Conservation (phyloP, 257 asterid genomes). For the Eustoma russellianum region DNA sequence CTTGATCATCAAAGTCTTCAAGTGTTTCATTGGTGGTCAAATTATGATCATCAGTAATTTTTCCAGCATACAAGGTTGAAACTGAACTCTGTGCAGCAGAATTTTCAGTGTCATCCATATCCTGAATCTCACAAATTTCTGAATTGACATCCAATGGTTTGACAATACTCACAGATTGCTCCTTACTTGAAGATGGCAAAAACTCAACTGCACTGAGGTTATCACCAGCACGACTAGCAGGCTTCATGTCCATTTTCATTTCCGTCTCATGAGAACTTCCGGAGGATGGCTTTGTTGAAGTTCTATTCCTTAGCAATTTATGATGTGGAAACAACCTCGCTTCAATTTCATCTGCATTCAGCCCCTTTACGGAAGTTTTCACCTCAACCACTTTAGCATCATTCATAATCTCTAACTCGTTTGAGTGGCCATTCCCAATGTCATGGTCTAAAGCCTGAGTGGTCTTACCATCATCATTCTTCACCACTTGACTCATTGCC, state of each 20-base stretch:
- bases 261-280: conserved; percentile 15
- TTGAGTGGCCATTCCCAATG: conserved; percentile 13
- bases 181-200: conserved; percentile 31
- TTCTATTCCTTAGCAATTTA: conserved; percentile 57
- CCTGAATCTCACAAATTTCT: conserved; percentile 37
- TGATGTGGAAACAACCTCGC: conserved; percentile 72
- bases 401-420: conserved; percentile 11
- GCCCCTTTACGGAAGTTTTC: conserved; percentile 38
- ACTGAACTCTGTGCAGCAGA: conserved; percentile 21
- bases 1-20: conserved; percentile 56
- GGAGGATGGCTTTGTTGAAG: conserved; percentile 27
- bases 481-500: conserved; percentile 47
- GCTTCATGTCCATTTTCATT: conserved; percentile 20
- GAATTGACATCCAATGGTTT: conserved; percentile 8
- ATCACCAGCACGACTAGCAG: conserved; percentile 21
- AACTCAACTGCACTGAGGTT: conserved; percentile 36
- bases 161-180: conserved; percentile 14
- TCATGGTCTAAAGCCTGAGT: conserved; percentile 11
- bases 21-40: conserved; percentile 57
- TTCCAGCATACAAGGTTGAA: conserved; percentile 16
- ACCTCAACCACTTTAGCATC: conserved; percentile 16
- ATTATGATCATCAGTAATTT: conserved; percentile 26
- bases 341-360: conserved; percentile 52
- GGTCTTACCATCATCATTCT: conserved; percentile 22
- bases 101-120: conserved; percentile 32